Conservation (phyloP, 164 flowering plant species). For the Chloranthus sessilifolius region DNA sequence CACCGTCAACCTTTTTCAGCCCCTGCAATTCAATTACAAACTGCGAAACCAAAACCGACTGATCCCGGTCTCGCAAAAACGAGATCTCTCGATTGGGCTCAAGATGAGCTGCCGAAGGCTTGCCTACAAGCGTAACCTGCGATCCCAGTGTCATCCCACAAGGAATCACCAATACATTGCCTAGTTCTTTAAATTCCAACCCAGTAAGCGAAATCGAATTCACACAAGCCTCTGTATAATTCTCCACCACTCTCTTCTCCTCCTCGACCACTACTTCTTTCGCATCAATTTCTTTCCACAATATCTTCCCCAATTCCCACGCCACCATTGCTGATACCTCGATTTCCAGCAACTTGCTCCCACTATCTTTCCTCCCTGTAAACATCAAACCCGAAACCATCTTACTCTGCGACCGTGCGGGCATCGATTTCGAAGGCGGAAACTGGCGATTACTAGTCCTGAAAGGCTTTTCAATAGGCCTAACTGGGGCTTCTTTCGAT, state of each 20-base stretch:
- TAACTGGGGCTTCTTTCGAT: conserved; percentile 39
- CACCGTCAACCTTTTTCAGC: conserved; percentile 78
- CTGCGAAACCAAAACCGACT: conserved; percentile 74
- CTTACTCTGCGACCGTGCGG: too few species aligned
- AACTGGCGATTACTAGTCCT: conserved; percentile 22
- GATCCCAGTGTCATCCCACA: conserved; percentile 91
- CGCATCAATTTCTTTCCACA: conserved; percentile 47
- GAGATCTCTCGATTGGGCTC: conserved; percentile 61
- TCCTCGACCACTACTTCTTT: conserved; percentile 12
- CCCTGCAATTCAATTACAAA: conserved; percentile 90
- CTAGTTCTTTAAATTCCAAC: conserved; percentile 33
- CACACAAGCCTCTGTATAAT: conserved; percentile 62
- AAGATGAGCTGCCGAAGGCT: conserved; percentile 56
- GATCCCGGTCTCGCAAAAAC: conserved; percentile 41
- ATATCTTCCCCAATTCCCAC: conserved; percentile 44
- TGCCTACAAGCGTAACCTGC: conserved; percentile 76
- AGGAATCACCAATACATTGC: conserved; percentile 53
- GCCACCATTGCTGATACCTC: conserved; percentile 53
- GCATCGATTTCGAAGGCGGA: conserved; percentile 41
- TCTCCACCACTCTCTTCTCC: conserved; percentile 16
- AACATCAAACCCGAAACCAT: conserved; percentile 45
- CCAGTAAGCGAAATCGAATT: conserved; percentile 50
- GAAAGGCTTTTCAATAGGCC: conserved; percentile 26
- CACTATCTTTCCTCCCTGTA: conserved; percentile 15
- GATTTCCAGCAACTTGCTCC: conserved; percentile 16